Conservation (phyloP, 2,329 filamentous ascomycete genomes). For the Calonectria ilicicola region DNA sequence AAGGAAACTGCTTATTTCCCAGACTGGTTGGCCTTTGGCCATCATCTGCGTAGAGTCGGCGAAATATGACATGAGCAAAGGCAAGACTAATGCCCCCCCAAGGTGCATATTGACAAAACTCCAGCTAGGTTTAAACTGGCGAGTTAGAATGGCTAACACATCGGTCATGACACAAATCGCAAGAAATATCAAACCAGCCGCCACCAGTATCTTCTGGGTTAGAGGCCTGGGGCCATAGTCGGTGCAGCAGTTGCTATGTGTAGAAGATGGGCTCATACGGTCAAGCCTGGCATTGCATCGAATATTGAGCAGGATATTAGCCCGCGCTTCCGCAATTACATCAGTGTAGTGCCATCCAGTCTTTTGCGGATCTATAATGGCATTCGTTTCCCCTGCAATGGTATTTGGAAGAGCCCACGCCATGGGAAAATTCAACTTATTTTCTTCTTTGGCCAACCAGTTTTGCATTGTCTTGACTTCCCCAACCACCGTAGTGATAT, state of each 20-base stretch:
- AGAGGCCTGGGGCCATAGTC: slow-evolving; percentile 52
- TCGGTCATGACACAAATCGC: slow-evolving; percentile 32
- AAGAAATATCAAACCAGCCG: slow-evolving; percentile 34
- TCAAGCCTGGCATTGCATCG: slow-evolving; percentile 60
- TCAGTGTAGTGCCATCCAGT: slow-evolving; percentile 48
- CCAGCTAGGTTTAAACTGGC: slow-evolving; percentile 26
- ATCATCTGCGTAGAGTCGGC: slow-evolving; percentile 46
- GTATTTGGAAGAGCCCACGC: slow-evolving; percentile 35
- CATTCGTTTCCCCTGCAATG: slow-evolving; percentile 28
- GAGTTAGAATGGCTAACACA: slow-evolving; percentile 23
- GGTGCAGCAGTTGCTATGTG: slow-evolving; percentile 65
- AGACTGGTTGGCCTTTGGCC: slow-evolving; percentile 44
- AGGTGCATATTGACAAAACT: slow-evolving; percentile 38
- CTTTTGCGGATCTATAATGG: slow-evolving; percentile 31
- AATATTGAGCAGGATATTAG: slow-evolving; percentile 62
- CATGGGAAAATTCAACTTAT: slow-evolving; percentile 31
- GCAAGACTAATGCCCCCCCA: slow-evolving; percentile 40
- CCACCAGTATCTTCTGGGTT: slow-evolving; percentile 39
- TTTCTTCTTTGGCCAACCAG: slow-evolving; percentile 29
- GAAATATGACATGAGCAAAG: slow-evolving; percentile 44
- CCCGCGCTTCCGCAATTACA: slow-evolving; percentile 45
- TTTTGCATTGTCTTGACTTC: slow-evolving; percentile 35
- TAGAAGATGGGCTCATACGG: slow-evolving; percentile 51
- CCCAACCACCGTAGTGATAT: slow-evolving; percentile 5
- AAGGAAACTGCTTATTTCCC: slow-evolving; percentile 30